A percentile compares a stretch with the other conserved stretches of the same genome.
phyloP scores from a whole-genome alignment of 345 rosid genomes.

The Hibiscus syriacus region DNA sequence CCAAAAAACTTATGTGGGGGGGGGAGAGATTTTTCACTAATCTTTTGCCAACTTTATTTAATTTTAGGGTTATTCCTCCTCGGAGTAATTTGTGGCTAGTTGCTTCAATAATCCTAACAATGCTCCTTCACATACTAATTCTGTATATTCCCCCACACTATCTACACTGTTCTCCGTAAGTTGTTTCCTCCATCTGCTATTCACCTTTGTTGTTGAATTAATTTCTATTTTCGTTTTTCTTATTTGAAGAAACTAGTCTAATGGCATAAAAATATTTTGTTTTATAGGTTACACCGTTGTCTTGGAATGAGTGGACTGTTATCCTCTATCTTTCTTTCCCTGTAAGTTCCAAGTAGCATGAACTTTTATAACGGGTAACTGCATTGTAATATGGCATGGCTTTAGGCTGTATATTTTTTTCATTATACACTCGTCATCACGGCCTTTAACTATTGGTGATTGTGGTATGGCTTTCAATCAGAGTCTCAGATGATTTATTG shows the following conservation, averaged over 20 bases:
- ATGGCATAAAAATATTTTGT: too few species aligned
- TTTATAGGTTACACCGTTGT: slow-evolving; percentile 81
- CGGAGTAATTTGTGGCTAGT: slow-evolving; percentile 99
- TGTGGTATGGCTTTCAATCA: not conserved
- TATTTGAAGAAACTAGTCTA: slow-evolving; percentile 1
- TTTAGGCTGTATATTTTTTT: not conserved
- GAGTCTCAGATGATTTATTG: not conserved
- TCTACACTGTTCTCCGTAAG: slow-evolving; percentile 96
- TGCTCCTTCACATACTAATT: slow-evolving; percentile 80
- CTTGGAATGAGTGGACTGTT: slow-evolving; percentile 86
- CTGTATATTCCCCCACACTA: slow-evolving; percentile 75
- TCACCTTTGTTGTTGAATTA: slow-evolving; percentile 8
- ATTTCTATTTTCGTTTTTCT: not conserved
- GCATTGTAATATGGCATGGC: not conserved
- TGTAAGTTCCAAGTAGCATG: slow-evolving; percentile 36
- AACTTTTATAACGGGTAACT: not conserved
- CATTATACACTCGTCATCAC: not conserved
- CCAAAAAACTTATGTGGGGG: not conserved
- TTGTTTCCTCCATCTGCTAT: slow-evolving; percentile 10
- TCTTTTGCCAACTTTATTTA: slow-evolving; percentile 7
- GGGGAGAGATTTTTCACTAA: not conserved
- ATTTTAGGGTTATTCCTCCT: slow-evolving; percentile 81
- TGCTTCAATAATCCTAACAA: slow-evolving; percentile 79
- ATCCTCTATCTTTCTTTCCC: slow-evolving; percentile 94
- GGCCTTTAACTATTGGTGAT: not conserved